Evolutionary conservation across 257 asterid genomes (phyloP).

Genomic region (Cynanchum wilfordii): DNA sequence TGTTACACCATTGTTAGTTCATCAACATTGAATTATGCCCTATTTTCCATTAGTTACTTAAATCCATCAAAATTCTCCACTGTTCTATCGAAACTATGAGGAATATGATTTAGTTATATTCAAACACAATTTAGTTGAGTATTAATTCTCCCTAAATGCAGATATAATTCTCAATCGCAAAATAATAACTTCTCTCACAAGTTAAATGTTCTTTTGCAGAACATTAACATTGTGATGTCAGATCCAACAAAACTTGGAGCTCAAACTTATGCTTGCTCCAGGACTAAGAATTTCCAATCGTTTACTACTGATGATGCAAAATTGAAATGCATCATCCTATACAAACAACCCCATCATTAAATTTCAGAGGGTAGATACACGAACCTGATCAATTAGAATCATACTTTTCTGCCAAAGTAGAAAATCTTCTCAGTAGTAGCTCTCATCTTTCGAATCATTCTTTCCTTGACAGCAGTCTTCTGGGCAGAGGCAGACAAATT

Average conservation of each 20-base stretch:
- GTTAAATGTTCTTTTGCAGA: not conserved
- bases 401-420: not conserved
- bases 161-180: no score
- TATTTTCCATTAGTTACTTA: no score
- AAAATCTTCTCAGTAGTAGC: not conserved
- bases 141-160: no score
- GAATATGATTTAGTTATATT: no score
- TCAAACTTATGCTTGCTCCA: not conserved
- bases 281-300: not conserved
- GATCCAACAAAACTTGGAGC: conserved; percentile 3
- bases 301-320: not conserved
- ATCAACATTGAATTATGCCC: no score
- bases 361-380: not conserved
- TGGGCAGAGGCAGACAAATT: not conserved
- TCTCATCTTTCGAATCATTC: not conserved
- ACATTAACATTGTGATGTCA: not conserved
- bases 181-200: not conserved
- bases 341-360: conserved; percentile 8
- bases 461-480: not conserved
- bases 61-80: no score
- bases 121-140: no score
- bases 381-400: not conserved
- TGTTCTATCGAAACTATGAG: no score
- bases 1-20: no score
- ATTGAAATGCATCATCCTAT: not conserved